Percentiles rank a stretch among this genome's conserved stretches.
Evolutionary conservation across 2,329 filamentous ascomycete species (phyloP).

Genomic region (Fusarium penzigii): DNA sequence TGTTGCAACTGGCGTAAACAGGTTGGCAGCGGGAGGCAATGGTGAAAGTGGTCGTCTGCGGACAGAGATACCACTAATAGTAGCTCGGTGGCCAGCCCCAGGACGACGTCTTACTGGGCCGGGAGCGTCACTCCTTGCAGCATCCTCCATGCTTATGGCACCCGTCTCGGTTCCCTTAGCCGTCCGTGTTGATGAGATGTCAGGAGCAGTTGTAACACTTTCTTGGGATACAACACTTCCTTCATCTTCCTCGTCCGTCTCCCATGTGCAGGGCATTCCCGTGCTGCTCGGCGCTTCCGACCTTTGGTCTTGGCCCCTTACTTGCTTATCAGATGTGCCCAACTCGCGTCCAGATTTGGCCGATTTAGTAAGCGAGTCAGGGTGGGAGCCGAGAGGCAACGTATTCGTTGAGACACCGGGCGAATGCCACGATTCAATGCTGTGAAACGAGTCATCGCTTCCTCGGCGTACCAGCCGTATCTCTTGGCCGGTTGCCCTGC

Average conservation of each 20-base stretch:
- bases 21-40: slow-evolving; percentile 66
- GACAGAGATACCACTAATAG: slow-evolving; percentile 29
- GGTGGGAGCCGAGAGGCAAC: slow-evolving; percentile 46
- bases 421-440: slow-evolving; percentile 54
- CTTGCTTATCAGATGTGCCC: not conserved
- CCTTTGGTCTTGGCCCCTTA: slow-evolving; percentile 1
- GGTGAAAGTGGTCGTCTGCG: slow-evolving; percentile 59
- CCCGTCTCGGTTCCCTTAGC: not conserved
- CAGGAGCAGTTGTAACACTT: slow-evolving; percentile 26
- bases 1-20: slow-evolving; percentile 54
- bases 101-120: slow-evolving; percentile 9
- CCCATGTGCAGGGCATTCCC: slow-evolving; percentile 23
- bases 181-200: slow-evolving; percentile 3
- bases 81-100: slow-evolving; percentile 23
- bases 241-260: slow-evolving; percentile 20
- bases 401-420: slow-evolving; percentile 38
- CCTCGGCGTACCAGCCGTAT: slow-evolving; percentile 14
- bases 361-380: slow-evolving; percentile 36
- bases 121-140: not conserved
- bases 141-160: not conserved
- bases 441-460: slow-evolving; percentile 55
- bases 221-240: slow-evolving; percentile 29
- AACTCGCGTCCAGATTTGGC: not conserved
- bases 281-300: slow-evolving; percentile 8
- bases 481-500: slow-evolving; percentile 2